phyloP scores from a whole-genome alignment of 129 eudicot genomes.

The Cynara cardunculus region DNA sequence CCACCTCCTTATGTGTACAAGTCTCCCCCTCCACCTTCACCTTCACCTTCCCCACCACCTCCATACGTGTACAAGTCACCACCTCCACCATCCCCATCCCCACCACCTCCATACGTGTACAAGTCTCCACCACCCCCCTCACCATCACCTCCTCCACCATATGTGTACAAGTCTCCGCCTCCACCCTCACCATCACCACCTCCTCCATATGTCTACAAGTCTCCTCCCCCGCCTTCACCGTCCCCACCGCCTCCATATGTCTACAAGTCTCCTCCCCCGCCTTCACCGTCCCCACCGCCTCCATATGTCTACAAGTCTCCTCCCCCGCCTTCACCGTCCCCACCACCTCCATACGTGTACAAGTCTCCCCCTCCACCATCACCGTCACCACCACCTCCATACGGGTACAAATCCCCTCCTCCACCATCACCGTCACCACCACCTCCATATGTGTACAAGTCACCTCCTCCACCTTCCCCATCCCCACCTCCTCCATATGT shows the following conservation, averaged over 20 bases:
- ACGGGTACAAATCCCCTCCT: constrained; percentile 1
- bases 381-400: background rate
- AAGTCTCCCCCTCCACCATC: constrained; percentile 22
- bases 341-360: constrained; percentile 13
- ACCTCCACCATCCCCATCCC: background rate
- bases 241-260: constrained; percentile 20
- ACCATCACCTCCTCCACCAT: background rate
- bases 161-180: background rate
- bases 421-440: constrained; percentile 17
- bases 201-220: background rate
- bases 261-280: constrained; percentile 25
- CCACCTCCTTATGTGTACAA: constrained; percentile 17
- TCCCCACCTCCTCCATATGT: constrained; percentile 26
- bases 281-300: constrained; percentile 16
- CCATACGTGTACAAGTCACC: constrained; percentile 22
- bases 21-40: constrained; percentile 22
- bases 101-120: constrained; percentile 12
- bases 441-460: constrained; percentile 12
- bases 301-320: constrained; percentile 7
- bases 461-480: constrained; percentile 22
- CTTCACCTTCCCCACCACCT: constrained; percentile 25
- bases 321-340: background rate
- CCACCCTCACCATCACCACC: constrained; percentile 15
- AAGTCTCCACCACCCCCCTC: too few species aligned
- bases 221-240: background rate